phyloP scores from a whole-genome alignment of 306 rosid genomes.

The Ochetophila trinervis region DNA sequence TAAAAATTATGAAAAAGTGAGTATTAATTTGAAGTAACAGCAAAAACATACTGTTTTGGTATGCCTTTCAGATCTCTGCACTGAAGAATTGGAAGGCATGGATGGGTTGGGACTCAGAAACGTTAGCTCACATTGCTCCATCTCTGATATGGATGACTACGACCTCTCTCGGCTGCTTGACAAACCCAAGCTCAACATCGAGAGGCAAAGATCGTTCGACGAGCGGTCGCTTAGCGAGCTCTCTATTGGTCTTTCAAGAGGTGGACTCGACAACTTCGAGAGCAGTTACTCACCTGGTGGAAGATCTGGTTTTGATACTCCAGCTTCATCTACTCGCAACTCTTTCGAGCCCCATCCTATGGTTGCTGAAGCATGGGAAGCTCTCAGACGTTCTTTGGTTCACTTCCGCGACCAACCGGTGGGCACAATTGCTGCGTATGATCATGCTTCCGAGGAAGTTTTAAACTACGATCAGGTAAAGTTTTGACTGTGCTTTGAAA shows the following conservation, averaged over 20 bases:
- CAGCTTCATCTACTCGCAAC: constrained; percentile 71
- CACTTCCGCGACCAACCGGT: constrained; percentile 68
- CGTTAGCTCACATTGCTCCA: constrained; percentile 68
- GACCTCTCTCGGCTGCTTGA: constrained; percentile 71
- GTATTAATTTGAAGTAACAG: constrained; percentile 12
- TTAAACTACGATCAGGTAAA: constrained; percentile 85
- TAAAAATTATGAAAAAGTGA: neutral
- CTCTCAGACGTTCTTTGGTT: constrained; percentile 74
- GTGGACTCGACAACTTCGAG: constrained; percentile 61
- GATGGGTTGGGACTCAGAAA: constrained; percentile 69
- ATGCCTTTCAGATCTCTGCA: constrained; percentile 18
- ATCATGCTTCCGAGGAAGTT: constrained; percentile 84
- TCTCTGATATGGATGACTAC: constrained; percentile 73
- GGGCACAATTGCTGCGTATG: constrained; percentile 84
- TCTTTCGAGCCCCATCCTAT: constrained; percentile 95
- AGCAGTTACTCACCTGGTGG: constrained; percentile 61
- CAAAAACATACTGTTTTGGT: constrained; percentile 9
- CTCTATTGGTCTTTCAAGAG: constrained; percentile 53
- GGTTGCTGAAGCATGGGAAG: constrained; percentile 95
- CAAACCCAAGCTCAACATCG: constrained; percentile 69
- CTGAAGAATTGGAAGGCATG: constrained; percentile 44
- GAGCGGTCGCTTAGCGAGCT: constrained; percentile 91
- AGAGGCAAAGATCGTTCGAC: constrained; percentile 87
- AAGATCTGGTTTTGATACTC: constrained; percentile 78
- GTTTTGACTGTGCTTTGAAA: neutral